A percentile compares a stretch with the other conserved stretches of the same genome.
These are phyloP conservation scores for Metschnikowia kofuensis DNA, from an alignment of 805 yeast genomes.

Conservation along the genomic window DNA sequence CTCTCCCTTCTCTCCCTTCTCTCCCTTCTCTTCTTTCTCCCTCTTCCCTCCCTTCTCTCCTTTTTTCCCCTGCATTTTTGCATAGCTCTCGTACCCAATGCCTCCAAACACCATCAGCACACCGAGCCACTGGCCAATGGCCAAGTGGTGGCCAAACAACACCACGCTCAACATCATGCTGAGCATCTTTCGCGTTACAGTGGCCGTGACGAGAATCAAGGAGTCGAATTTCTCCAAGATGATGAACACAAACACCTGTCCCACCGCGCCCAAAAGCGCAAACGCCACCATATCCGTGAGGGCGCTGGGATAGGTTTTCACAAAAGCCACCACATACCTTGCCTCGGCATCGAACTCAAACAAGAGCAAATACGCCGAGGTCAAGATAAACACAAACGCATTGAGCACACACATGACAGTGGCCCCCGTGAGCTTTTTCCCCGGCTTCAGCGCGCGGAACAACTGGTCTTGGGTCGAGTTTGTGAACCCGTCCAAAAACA, in stretches of 20 bases:
- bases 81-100: conserved; percentile 70
- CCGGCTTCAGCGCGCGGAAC: conserved; percentile 41
- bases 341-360: conserved; percentile 47
- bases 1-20: neutral
- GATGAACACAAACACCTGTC: conserved; percentile 89
- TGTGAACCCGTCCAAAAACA: conserved; percentile 86
- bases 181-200: conserved; percentile 94
- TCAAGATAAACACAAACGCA: conserved; percentile 42
- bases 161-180: conserved; percentile 90
- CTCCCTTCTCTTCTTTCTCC: neutral
- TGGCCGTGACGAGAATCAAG: conserved; percentile 80
- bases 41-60: neutral
- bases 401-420: conserved; percentile 77
- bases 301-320: conserved; percentile 50
- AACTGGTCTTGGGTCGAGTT: conserved; percentile 91
- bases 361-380: conserved; percentile 46
- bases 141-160: conserved; percentile 77
- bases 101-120: conserved; percentile 80
- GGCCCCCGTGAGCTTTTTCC: conserved; percentile 63
- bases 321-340: conserved; percentile 46
- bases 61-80: conserved; percentile 20
- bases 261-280: conserved; percentile 80
- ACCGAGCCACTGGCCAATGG: conserved; percentile 71
- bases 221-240: conserved; percentile 86
- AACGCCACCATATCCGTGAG: conserved; percentile 60